Evolutionary conservation across 306 rosid species (phyloP), one percentile per base, ranked within the genome.

Genomic region (Castanea crenata): DNA sequence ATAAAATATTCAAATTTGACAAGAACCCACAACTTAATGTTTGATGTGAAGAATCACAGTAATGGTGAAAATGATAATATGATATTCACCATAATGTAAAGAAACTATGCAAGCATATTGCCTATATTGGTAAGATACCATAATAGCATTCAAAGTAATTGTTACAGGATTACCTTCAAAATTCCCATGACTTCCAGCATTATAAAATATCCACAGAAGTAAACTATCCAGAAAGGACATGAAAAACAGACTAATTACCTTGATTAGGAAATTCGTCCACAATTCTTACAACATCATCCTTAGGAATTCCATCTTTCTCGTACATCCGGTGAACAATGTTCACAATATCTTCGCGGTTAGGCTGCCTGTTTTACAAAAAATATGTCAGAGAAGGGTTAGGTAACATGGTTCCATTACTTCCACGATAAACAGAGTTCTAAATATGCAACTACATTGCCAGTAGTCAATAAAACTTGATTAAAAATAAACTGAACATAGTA

Each of bases 181-280:
- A 74, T 21, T 41, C 61, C 27, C 38, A 4, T 9, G 25, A 67
- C 52, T 67, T 67, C 51, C 13, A 29, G 38, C 23, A 71, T 72
- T 38, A 79, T 32, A 76, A 76, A 59, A 25, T 21, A 54, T 57
- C 29, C 69, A 57, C 77, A 77, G 35, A 76, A 31, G 54, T 25
- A 74, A 23, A 71, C 51, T 12, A 41, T 62, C 56, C 52, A 57
- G 3, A 64, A 71, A 52, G 59, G n/a, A 77, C 34, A 75, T n/a
- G 77, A 18, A 9, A 80, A 69, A 38, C 20, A 70, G 49, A 71
- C 6, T 67, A 79, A 57, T 74, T 85, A 91, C 99, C 99, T 92
- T 95, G 99, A 71, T 90, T 91, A 69, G 98, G 98, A 82, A 95
- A 95, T 20, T 84, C 82, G 71, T 89, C 80, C 85, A 92, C 99